phyloP scores from a whole-genome alignment of 2,329 filamentous ascomycete species.

The Epichloe hybrida region DNA sequence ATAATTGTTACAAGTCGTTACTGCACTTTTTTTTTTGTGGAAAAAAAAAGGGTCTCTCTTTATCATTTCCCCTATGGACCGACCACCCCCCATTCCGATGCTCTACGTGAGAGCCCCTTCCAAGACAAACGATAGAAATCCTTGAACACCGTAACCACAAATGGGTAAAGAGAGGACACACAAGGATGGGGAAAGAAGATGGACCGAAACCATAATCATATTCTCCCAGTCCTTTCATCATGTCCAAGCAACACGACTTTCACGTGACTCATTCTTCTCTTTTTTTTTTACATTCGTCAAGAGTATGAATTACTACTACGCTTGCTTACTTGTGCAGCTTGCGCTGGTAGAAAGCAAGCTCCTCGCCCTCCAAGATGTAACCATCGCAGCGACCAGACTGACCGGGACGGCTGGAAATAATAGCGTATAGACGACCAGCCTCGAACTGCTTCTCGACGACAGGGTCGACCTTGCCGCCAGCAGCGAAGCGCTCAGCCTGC shows the following conservation, averaged over 20 bases:
- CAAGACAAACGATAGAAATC: conserved; percentile 1
- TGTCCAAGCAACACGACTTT: background rate
- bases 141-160: conserved; percentile 1
- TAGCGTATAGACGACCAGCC: conserved; percentile 92
- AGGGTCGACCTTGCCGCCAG: conserved; percentile 80
- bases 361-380: conserved; percentile 97
- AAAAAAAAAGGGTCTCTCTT: background rate
- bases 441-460: conserved; percentile 98
- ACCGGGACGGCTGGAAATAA: conserved; percentile 83
- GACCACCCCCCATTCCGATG: background rate
- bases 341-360: conserved; percentile 99
- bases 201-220: background rate
- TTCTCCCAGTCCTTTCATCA: background rate
- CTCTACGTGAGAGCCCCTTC: background rate
- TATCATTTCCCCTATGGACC: conserved; percentile 1
- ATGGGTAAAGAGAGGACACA: background rate
- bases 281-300: too few species aligned
- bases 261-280: background rate
- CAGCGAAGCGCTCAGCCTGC: conserved; percentile 76
- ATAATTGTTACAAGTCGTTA: background rate
- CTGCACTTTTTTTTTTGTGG: background rate
- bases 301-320: background rate
- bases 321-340: conserved; percentile 96
- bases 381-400: conserved; percentile 95
- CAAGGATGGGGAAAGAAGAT: background rate